Percentiles rank a stretch among this genome's conserved stretches.
phyloP scores from a whole-genome alignment of 768 basidiomycete genomes.

The Podaxis pistillaris region DNA sequence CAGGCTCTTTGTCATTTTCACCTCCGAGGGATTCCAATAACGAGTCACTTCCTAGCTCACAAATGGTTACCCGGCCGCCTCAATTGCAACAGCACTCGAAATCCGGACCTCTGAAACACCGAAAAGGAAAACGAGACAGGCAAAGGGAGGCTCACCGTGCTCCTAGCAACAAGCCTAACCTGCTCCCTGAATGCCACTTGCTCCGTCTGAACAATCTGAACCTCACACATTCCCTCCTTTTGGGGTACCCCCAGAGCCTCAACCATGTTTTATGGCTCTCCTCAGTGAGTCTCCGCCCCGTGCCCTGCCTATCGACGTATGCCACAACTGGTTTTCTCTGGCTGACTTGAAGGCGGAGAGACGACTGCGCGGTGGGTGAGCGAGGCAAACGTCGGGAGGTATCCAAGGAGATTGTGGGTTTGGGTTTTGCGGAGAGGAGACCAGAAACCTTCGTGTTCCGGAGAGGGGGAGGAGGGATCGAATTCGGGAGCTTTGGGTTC shows the following conservation, averaged over 20 bases:
- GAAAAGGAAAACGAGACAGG: background rate
- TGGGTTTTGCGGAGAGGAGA: conserved; percentile 32
- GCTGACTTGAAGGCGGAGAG: conserved; percentile 3
- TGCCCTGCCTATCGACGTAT: conserved; percentile 61
- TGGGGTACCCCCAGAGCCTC: conserved; percentile 22
- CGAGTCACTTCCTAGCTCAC: too few relatives aligned
- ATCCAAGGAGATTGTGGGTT: conserved; percentile 31
- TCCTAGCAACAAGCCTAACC: conserved; percentile 21
- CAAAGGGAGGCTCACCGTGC: conserved; percentile 20
- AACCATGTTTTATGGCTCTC: conserved; percentile 22
- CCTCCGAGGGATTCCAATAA: too few relatives aligned
- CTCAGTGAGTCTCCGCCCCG: conserved; percentile 19
- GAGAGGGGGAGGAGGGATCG: background rate
- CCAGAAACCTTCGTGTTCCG: conserved; percentile 27
- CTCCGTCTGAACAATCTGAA: conserved; percentile 24
- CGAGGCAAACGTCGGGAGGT: conserved; percentile 22
- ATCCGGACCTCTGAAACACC: background rate
- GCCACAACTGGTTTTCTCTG: conserved; percentile 35
- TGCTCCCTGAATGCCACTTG: conserved; percentile 19
- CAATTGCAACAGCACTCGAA: too few relatives aligned
- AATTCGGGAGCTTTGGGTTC: conserved; percentile 22
- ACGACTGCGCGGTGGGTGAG: conserved; percentile 16
- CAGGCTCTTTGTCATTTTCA: too few relatives aligned
- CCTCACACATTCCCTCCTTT: conserved; percentile 22
- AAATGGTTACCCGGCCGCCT: too few relatives aligned